Percentiles rank a stretch among this genome's conserved stretches.
Evolutionary conservation across 257 asterid genomes (phyloP).

Genomic region (Nicotiana noctiflora): DNA sequence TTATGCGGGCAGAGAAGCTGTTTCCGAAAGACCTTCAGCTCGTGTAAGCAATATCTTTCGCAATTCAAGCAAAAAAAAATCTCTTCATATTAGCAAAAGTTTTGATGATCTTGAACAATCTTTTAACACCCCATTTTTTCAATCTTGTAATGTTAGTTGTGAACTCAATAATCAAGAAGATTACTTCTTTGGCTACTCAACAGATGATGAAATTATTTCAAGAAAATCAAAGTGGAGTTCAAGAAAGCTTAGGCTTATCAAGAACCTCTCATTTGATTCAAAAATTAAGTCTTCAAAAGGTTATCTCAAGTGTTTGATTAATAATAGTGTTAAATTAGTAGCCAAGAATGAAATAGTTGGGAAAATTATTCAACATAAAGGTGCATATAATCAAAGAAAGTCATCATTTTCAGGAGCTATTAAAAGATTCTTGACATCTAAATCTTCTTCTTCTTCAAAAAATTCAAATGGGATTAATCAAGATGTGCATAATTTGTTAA

Average conservation of each 20-base stretch:
- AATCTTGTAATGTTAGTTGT: conserved; percentile 56
- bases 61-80: conserved; percentile 9
- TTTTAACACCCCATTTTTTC: conserved; percentile 47
- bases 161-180: conserved; percentile 41
- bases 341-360: conserved; percentile 32
- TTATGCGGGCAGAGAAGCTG: too few species aligned
- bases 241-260: conserved; percentile 37
- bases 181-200: conserved; percentile 19
- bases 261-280: conserved; percentile 33
- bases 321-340: conserved; percentile 7
- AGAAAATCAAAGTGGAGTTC: conserved; percentile 20
- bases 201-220: conserved; percentile 11
- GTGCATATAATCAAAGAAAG: conserved; percentile 33
- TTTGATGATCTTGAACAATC: conserved; percentile 17
- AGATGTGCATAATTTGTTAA: conserved; percentile 21
- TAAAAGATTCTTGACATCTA: conserved; percentile 39
- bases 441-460: conserved; percentile 24
- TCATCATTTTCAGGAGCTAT: conserved; percentile 79
- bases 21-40: too few species aligned
- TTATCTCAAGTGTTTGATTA: conserved; percentile 53
- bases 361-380: conserved; percentile 28
- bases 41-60: too few species aligned
- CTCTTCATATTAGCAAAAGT: not conserved
- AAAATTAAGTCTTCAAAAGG: conserved; percentile 49
- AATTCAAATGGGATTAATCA: conserved; percentile 23